These are phyloP conservation scores for Diaporthe citri DNA, from an alignment of 2,329 filamentous ascomycete species.

Conservation along the genomic window DNA sequence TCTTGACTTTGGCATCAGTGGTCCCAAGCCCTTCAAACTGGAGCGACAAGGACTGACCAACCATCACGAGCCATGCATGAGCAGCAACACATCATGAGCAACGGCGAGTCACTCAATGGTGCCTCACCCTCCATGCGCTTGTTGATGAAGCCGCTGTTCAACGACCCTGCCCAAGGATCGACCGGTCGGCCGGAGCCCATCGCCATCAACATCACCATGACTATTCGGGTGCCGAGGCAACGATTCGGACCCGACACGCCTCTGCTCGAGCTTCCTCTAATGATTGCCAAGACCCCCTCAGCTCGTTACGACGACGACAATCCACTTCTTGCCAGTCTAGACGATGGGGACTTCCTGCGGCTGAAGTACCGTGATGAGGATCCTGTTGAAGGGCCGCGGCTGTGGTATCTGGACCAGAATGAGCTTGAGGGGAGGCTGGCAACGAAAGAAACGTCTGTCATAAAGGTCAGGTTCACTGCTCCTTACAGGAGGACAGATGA, in stretches of 20 bases:
- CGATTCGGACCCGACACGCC: conserved; percentile 6
- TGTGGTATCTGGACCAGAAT: conserved; percentile 21
- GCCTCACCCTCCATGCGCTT: conserved; percentile 7
- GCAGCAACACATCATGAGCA: background rate
- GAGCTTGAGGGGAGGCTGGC: background rate
- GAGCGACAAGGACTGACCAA: background rate
- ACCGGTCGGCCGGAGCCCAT: background rate
- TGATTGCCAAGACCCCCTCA: conserved; percentile 11
- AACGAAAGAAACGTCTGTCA: background rate
- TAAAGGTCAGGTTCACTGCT: conserved; percentile 26
- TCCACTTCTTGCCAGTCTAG: background rate
- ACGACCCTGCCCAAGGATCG: background rate
- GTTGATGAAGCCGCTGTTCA: conserved; percentile 20
- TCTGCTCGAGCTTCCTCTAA: conserved; percentile 26
- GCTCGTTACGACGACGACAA: conserved; percentile 30
- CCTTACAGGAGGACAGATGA: conserved; percentile 31
- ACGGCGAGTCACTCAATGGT: background rate
- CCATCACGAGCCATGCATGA: background rate
- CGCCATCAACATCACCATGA: conserved; percentile 29
- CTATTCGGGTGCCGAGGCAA: background rate
- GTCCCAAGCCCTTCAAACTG: background rate
- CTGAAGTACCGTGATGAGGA: conserved; percentile 22
- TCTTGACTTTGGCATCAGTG: background rate
- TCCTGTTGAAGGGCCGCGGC: conserved; percentile 15
- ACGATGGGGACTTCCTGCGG: background rate